A percentile compares a stretch with the other conserved stretches of the same genome.
Conservation (phyloP, 192 early-diverging fungal genomes). For the Gonapodya sp. region DNA sequence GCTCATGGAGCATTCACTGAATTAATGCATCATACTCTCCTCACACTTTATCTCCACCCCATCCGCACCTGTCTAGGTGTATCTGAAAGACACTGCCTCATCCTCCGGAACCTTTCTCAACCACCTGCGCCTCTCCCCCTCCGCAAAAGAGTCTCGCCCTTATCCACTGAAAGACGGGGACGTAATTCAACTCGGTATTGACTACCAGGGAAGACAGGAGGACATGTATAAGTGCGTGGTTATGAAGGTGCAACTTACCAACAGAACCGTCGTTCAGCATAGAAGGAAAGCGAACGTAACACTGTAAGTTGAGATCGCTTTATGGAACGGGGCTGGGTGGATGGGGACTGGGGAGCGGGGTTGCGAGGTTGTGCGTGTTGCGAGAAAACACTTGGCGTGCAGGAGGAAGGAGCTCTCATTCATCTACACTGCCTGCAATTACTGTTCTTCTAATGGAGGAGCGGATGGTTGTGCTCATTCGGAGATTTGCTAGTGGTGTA, state of each 20-base stretch:
- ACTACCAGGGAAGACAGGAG: slow-evolving; percentile 86
- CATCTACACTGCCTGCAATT: too few relatives aligned
- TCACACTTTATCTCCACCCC: neutral
- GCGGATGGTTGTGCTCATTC: too few relatives aligned
- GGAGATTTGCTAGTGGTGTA: too few relatives aligned
- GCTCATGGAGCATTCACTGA: neutral
- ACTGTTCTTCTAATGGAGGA: too few relatives aligned
- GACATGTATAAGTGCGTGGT: slow-evolving; percentile 91
- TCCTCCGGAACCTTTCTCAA: slow-evolving; percentile 98
- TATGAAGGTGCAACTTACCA: slow-evolving; percentile 31
- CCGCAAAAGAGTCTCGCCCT: slow-evolving; percentile 67
- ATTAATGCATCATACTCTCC: neutral
- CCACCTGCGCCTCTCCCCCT: slow-evolving; percentile 80
- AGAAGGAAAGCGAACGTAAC: slow-evolving; percentile 51
- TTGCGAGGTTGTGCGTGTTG: too few relatives aligned
- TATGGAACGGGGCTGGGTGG: slow-evolving; percentile 17
- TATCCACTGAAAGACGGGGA: slow-evolving; percentile 70
- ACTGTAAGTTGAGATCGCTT: slow-evolving; percentile 22
- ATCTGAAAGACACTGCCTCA: slow-evolving; percentile 85
- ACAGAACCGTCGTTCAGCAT: slow-evolving; percentile 51
- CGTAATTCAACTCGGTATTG: slow-evolving; percentile 90
- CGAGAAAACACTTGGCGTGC: too few relatives aligned
- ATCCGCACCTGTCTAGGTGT: slow-evolving; percentile 58
- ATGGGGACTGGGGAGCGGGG: slow-evolving; percentile 19
- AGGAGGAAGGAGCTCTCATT: too few relatives aligned